Base-by-base conservation (phyloP, 2,329 filamentous ascomycete genomes). In the Verticillium klebahnii region DNA sequence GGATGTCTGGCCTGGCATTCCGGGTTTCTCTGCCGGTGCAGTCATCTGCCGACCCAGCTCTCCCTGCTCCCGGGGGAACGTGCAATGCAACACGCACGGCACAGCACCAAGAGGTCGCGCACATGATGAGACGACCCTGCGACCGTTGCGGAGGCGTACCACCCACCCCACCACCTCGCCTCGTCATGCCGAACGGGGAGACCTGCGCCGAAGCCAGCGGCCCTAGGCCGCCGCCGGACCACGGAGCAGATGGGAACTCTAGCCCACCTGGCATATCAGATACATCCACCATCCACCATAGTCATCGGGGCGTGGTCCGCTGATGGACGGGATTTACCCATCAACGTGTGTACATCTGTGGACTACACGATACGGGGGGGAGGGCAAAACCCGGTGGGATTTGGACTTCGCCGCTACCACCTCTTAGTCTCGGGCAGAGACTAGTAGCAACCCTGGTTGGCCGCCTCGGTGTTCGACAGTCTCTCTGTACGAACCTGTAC, bases 401-500 rank as follows among this genome's bases (percentile, higher is more conserved):
- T 23, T 25, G 45, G 8, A 23, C 8, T 52, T 25, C 45, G 19
- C 45, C 23, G 19, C 11, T 23, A 52, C 11, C 17, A 52, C 45
- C 11, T 23, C 45, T 19, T 52, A 25, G 45, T 52, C n/a, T 14
- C 19, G 19, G n/a, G 14, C n/a, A 12, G 11, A 14, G 7, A 3
- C 3, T 11, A 52, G 17, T 29, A 23, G 19, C 45, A 12, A 25
- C 73, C 63, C 6, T 67, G 66, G 5, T 68, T 63, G 2, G 67
- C 36, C 1, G 67, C 65, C 5, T 67, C 5, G 67, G 65, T 65
- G 37, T 69, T 64, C 2, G 72, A 70, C 15, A 75, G 61, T 54
- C 66, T 62, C 15, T 66, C 62, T 14, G 45, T 23, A 29, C 45
- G 45, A 45, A 19, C 11, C 62, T 25, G 45, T 23, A 29, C 45